A percentile compares a stretch with the other conserved stretches of the same genome.
phyloP scores from a whole-genome alignment of 169 alveolate genomes.

The Neospora caninum region DNA sequence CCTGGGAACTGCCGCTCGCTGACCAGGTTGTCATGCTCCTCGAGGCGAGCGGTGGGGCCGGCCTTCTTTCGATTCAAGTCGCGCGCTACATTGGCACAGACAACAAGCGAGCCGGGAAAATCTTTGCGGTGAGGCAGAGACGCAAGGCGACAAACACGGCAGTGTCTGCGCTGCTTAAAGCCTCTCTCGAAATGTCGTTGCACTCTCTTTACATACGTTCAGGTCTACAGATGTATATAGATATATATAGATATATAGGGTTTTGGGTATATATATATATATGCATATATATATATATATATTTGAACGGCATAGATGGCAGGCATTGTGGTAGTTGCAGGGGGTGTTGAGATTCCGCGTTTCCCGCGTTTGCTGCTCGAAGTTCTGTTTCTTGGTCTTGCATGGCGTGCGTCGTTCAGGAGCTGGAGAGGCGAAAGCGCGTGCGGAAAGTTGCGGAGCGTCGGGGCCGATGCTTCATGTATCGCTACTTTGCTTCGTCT shows the following conservation, averaged over 20 bases:
- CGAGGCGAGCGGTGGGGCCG: conserved; percentile 47
- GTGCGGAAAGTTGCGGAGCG: conserved; percentile 64
- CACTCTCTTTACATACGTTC: not conserved
- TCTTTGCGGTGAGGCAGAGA: conserved; percentile 41
- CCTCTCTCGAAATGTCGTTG: not conserved
- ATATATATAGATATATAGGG: not conserved
- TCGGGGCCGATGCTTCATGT: conserved; percentile 66
- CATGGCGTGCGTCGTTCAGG: conserved; percentile 12
- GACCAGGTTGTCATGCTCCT: conserved; percentile 35
- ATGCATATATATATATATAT: no score
- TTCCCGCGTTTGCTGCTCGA: no score
- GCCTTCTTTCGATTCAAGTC: conserved; percentile 47
- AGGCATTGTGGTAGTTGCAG: no score
- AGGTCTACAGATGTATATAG: not conserved
- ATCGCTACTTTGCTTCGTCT: conserved; percentile 46
- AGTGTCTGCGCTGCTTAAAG: not conserved
- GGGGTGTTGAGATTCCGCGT: no score
- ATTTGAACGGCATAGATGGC: not conserved
- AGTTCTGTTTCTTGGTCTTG: not conserved
- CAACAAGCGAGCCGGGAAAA: conserved; percentile 62
- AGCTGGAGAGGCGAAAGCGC: conserved; percentile 51
- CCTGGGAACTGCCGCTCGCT: conserved; percentile 13
- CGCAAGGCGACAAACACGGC: not conserved
- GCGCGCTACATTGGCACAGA: conserved; percentile 58
- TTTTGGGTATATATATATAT: not conserved